Conservation (phyloP, 2,329 filamentous ascomycete species). For the Trichoderma gracile region DNA sequence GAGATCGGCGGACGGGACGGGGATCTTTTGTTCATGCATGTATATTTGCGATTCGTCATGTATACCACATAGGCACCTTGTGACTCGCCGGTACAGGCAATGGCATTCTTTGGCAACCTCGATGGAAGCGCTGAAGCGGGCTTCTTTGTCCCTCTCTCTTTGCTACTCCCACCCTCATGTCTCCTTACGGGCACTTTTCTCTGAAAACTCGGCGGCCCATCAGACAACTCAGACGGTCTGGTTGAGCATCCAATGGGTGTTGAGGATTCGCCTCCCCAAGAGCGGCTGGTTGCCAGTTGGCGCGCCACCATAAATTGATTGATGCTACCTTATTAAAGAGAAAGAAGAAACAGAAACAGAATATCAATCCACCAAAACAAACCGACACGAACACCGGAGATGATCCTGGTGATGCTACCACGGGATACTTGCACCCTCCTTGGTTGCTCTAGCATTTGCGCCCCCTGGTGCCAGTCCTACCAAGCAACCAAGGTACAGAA, state of each 20-base stretch:
- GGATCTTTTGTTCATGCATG: slow-evolving; percentile 19
- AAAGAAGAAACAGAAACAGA: too few relatives aligned
- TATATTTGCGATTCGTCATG: slow-evolving; percentile 20
- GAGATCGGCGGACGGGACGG: slow-evolving; percentile 12
- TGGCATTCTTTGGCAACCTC: slow-evolving; percentile 3
- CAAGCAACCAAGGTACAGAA: neutral
- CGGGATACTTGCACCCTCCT: too few relatives aligned
- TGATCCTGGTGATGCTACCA: too few relatives aligned
- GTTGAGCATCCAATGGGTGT: too few relatives aligned
- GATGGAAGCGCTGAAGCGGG: neutral
- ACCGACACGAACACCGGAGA: too few relatives aligned
- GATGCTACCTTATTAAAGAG: too few relatives aligned
- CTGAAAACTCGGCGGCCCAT: neutral
- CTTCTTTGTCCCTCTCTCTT: neutral
- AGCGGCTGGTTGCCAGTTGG: too few relatives aligned
- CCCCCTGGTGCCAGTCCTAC: too few relatives aligned
- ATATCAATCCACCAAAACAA: too few relatives aligned
- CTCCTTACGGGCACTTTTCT: neutral
- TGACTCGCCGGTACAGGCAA: slow-evolving; percentile 10
- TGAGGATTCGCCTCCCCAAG: too few relatives aligned
- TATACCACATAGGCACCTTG: slow-evolving; percentile 12
- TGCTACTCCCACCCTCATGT: neutral
- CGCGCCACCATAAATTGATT: too few relatives aligned
- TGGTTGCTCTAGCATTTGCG: too few relatives aligned
- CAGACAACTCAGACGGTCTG: neutral